A percentile compares a stretch with the other conserved stretches of the same genome.
phyloP scores from a whole-genome alignment of 2,329 filamentous ascomycete genomes.

The Tolypocladium cylindrosporum region DNA sequence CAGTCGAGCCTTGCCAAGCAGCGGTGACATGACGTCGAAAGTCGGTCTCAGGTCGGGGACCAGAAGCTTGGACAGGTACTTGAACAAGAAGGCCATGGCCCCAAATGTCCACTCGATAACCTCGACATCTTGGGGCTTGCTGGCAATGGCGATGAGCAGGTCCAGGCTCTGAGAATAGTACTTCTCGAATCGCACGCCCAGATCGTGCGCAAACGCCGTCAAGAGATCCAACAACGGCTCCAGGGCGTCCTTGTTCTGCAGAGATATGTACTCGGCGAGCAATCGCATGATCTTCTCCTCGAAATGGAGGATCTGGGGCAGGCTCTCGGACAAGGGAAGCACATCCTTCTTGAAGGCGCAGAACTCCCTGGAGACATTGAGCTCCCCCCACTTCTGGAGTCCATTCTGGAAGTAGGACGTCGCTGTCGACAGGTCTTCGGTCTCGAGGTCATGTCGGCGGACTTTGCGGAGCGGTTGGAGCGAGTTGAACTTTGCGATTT shows the following conservation, averaged over 20 bases:
- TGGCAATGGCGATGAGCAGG: slow-evolving; percentile 68
- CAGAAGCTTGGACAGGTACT: slow-evolving; percentile 82
- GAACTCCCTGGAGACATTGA: slow-evolving; percentile 81
- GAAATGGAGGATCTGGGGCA: slow-evolving; percentile 87
- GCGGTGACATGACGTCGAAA: slow-evolving; percentile 70
- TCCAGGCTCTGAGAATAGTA: slow-evolving; percentile 70
- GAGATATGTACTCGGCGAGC: slow-evolving; percentile 66
- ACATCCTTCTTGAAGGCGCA: slow-evolving; percentile 66
- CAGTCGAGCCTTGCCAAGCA: slow-evolving; percentile 73
- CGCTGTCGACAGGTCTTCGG: slow-evolving; percentile 62
- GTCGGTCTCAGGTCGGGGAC: slow-evolving; percentile 79
- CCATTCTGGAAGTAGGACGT: slow-evolving; percentile 83
- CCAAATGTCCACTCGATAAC: slow-evolving; percentile 98
- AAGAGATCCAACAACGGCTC: slow-evolving; percentile 84
- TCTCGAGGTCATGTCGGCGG: slow-evolving; percentile 73
- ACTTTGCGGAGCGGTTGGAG: slow-evolving; percentile 88
- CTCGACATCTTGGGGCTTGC: slow-evolving; percentile 66
- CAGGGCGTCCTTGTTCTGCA: slow-evolving; percentile 67
- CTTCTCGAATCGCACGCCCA: slow-evolving; percentile 79
- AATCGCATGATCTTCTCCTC: slow-evolving; percentile 74
- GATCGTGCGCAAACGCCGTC: slow-evolving; percentile 87
- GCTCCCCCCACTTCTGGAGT: slow-evolving; percentile 79
- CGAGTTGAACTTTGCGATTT: slow-evolving; percentile 79
- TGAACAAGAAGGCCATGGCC: slow-evolving; percentile 90
- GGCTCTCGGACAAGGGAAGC: slow-evolving; percentile 71